Conservation (phyloP, 495 filamentous ascomycete genomes). For the Durotheca rogersii region DNA sequence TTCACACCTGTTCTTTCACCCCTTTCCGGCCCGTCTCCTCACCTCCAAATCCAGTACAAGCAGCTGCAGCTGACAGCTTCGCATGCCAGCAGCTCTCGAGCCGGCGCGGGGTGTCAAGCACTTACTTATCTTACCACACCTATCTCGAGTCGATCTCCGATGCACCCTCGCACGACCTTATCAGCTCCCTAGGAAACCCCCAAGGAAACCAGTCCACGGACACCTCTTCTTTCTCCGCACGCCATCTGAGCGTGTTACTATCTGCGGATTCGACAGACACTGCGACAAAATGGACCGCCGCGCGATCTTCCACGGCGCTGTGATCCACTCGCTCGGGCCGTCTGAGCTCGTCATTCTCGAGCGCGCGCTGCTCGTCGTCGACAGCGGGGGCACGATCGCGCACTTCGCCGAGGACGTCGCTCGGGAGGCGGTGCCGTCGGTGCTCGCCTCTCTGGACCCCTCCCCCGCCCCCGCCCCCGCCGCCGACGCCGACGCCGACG, state of each 20-base stretch:
- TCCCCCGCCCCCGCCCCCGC: slow-evolving; percentile 15
- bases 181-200: too few species aligned
- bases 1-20: too few species aligned
- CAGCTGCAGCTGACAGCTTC: neutral
- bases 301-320: slow-evolving; percentile 55
- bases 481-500: too few species aligned
- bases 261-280: neutral
- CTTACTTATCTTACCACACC: too few species aligned
- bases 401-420: slow-evolving; percentile 24
- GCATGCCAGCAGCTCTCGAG: neutral
- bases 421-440: slow-evolving; percentile 2
- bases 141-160: too few species aligned
- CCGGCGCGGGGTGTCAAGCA: neutral
- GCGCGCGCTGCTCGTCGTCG: slow-evolving; percentile 47
- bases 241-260: too few species aligned
- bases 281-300: slow-evolving; percentile 8
- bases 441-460: slow-evolving; percentile 8
- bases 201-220: too few species aligned
- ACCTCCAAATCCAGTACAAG: too few species aligned
- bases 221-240: too few species aligned
- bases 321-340: slow-evolving; percentile 51
- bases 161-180: too few species aligned
- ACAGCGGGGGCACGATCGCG: slow-evolving; percentile 46
- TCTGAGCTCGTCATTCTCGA: slow-evolving; percentile 50
- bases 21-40: too few species aligned